Percentiles rank a stretch among this genome's conserved stretches.
These are phyloP conservation scores for Elaeagnus macrophylla DNA, from an alignment of 306 rosid species.

Conservation along the genomic window DNA sequence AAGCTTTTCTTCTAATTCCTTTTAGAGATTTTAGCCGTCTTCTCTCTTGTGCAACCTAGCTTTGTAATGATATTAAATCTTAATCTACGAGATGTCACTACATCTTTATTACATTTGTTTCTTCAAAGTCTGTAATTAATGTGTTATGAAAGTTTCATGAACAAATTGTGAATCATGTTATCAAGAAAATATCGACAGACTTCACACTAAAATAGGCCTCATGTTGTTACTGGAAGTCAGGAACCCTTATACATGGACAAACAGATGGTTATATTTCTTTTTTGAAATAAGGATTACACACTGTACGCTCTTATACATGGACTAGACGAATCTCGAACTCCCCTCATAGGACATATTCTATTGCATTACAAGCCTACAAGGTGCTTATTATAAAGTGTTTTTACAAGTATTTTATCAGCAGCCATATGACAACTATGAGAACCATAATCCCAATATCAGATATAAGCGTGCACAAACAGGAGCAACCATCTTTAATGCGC, in stretches of 20 bases:
- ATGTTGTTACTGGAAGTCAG: too few species aligned
- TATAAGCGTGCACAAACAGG: slow-evolving; percentile 81
- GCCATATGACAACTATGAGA: slow-evolving; percentile 54
- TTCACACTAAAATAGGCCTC: too few species aligned
- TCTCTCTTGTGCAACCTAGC: slow-evolving; percentile 12
- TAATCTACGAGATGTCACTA: slow-evolving; percentile 10
- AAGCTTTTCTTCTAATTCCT: slow-evolving; percentile 59
- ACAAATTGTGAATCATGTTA: not conserved
- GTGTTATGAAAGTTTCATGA: not conserved
- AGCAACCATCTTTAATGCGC: slow-evolving; percentile 81
- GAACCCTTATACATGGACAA: too few species aligned
- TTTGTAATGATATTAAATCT: slow-evolving; percentile 40
- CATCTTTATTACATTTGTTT: not conserved
- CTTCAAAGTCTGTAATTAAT: slow-evolving; percentile 12
- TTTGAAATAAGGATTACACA: too few species aligned
- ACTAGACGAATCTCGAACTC: too few species aligned
- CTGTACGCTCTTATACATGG: too few species aligned
- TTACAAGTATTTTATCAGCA: slow-evolving; percentile 72
- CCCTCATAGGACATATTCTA: too few species aligned
- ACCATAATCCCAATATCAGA: slow-evolving; percentile 66
- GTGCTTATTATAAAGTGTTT: slow-evolving; percentile 8
- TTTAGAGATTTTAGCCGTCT: not conserved
- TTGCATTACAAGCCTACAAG: too few species aligned
- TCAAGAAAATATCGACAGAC: too few species aligned
- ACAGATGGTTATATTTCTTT: too few species aligned